Evolutionary conservation across 441 rosid species (phyloP), one percentile per base, ranked within the genome.

Genomic region (Populus hybrid): DNA sequence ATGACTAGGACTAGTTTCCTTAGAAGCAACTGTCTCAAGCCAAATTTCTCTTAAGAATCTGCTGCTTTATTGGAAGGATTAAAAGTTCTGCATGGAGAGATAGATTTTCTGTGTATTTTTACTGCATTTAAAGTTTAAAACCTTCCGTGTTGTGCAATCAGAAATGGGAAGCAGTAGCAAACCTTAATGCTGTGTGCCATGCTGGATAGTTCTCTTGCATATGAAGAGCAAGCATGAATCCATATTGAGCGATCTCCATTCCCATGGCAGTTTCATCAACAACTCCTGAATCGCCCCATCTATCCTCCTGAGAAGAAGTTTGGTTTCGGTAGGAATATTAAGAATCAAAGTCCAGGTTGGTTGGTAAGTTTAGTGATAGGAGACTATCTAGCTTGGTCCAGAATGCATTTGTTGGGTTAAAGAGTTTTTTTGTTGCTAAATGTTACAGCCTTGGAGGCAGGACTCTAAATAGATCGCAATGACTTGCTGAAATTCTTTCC

Each of bases 301-400:
- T 46, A 14, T 46, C 57, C 20, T 0, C 57, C 57, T 46, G 57
- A 4, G 57, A 46, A 46, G 7, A 46, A 46, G 53, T 46, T 12
- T 46, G 57, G 57, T 46, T 46, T 46, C 7, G 67, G 67, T 68
- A 68, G 40, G 71, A 28, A 23, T 68, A 67, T 12, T 26, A 28
- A 68, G 71, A 68, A 68, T 68, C 30, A 26, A 30, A 28, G 71
- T 68, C 71, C 71, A 68, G 71, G 34, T 30, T 68, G 71, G 71
- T 68, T 68, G n/a, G 38, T 28, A 26, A 68, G 38, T 26, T 12
- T 68, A 30, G 14, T 68, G 30, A 68, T 68, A 68, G 71, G 71
- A 68, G 18, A 28, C 71, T 30, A 12, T 68, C 38, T 68, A 68
- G 71, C 38, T 68, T 68, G 71, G 71, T 68, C 28, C 34, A 11